Percentiles rank a stretch among this genome's conserved stretches.
These are phyloP conservation scores for Nakazawaea pomicola DNA, from an alignment of 805 yeast species.

Conservation along the genomic window DNA sequence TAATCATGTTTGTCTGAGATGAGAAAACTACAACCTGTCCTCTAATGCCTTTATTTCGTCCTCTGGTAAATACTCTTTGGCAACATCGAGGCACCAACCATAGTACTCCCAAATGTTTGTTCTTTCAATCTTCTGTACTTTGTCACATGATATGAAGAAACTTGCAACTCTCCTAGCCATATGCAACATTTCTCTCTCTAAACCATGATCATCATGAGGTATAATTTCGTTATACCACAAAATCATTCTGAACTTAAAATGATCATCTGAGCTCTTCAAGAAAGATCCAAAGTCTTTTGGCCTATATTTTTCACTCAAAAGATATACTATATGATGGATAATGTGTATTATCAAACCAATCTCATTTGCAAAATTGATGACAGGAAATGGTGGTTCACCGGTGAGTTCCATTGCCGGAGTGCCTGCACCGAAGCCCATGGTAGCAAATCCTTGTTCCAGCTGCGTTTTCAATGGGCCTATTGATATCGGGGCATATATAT, in stretches of 20 bases:
- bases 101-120: conserved; percentile 12
- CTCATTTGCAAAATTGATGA: conserved; percentile 12
- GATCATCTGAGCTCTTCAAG: conserved; percentile 1
- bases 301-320: conserved; percentile 11
- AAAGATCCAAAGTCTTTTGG: conserved; percentile 4
- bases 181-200: conserved; percentile 7
- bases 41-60: conserved; percentile 9
- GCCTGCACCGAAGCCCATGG: conserved; percentile 1
- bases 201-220: conserved; percentile 1
- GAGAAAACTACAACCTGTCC: not conserved
- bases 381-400: conserved; percentile 14
- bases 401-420: conserved; percentile 1
- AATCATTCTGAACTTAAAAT: conserved; percentile 7
- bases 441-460: conserved; percentile 9
- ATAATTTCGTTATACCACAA: conserved; percentile 13
- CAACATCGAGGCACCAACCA: conserved; percentile 12
- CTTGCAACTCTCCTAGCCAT: conserved; percentile 14
- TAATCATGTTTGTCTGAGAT: too few relatives aligned
- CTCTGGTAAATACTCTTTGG: conserved; percentile 8
- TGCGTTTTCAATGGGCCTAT: conserved; percentile 11
- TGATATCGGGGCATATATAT: conserved; percentile 10
- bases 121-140: not conserved
- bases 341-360: conserved; percentile 13
- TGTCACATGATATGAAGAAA: conserved; percentile 10
- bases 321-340: conserved; percentile 15